A percentile compares a stretch with the other conserved stretches of the same genome.
These are phyloP conservation scores for Ophiostoma australiae DNA, from an alignment of 2,329 filamentous ascomycete species.

Conservation along the genomic window DNA sequence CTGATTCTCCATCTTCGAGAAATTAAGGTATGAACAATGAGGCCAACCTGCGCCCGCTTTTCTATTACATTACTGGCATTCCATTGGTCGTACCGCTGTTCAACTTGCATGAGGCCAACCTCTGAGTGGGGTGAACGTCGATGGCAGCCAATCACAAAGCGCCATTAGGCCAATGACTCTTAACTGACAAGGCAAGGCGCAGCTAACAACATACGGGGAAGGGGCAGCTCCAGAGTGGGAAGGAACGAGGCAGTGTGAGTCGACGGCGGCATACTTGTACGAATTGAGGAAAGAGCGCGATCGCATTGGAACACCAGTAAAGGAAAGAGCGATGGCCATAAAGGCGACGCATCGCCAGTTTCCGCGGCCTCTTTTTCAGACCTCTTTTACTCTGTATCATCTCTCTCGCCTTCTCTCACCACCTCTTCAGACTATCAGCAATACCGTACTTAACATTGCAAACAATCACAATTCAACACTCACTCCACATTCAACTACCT, in stretches of 20 bases:
- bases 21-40: neutral
- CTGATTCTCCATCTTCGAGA: neutral
- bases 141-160: neutral
- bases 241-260: slow-evolving; percentile 6
- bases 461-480: neutral
- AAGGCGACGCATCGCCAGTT: neutral
- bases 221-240: neutral
- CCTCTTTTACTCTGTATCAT: neutral
- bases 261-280: neutral
- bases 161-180: neutral
- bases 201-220: neutral
- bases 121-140: neutral
- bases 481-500: neutral
- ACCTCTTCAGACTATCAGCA: neutral
- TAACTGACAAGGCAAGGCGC: neutral
- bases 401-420: neutral
- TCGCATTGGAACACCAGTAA: neutral
- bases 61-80: neutral
- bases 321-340: neutral
- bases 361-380: neutral
- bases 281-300: neutral
- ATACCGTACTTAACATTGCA: neutral
- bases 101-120: slow-evolving; percentile 5
- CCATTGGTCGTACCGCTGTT: neutral
- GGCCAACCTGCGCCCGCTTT: neutral